These are phyloP conservation scores for Penicillium nordicum DNA, from an alignment of 2,329 filamentous ascomycete genomes.

Conservation along the genomic window DNA sequence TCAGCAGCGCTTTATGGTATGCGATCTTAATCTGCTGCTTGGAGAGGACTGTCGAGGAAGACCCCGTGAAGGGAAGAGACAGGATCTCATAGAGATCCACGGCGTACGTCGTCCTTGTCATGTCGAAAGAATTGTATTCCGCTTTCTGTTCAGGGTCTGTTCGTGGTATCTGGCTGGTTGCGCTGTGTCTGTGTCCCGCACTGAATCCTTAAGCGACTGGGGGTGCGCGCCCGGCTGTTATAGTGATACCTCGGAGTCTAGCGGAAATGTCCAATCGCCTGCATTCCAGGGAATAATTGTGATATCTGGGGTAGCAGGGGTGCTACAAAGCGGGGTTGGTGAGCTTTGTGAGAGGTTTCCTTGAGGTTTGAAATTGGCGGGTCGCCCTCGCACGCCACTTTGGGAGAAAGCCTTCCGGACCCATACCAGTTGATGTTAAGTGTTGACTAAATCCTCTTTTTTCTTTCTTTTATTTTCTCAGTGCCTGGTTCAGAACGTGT, in stretches of 20 bases:
- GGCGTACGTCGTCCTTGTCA: constrained; percentile 14
- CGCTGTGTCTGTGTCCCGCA: not conserved
- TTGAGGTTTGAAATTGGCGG: constrained; percentile 1
- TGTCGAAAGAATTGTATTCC: not conserved
- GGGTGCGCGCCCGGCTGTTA: not conserved
- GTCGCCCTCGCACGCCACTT: constrained; percentile 6
- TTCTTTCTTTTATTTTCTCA: not conserved
- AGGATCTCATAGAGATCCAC: constrained; percentile 42
- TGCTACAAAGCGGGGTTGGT: constrained; percentile 4
- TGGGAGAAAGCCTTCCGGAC: not conserved
- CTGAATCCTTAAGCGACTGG: not conserved
- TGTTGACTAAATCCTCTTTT: not conserved
- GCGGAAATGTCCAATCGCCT: not conserved
- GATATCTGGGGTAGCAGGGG: not conserved
- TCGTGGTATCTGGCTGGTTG: not conserved
- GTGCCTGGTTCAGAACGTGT: not conserved
- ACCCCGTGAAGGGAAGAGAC: constrained; percentile 31
- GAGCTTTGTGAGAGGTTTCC: not conserved
- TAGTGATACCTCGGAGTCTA: not conserved
- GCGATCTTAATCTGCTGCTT: constrained; percentile 51
- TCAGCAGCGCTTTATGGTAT: constrained; percentile 56
- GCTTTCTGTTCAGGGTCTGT: not conserved
- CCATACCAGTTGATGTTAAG: not conserved
- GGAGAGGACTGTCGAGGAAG: constrained; percentile 25
- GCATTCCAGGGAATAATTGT: not conserved